Percentiles rank a stretch among this genome's conserved stretches.
phyloP scores from a whole-genome alignment of 2,329 filamentous ascomycete species.

The Dactylonectria estremocensis region DNA sequence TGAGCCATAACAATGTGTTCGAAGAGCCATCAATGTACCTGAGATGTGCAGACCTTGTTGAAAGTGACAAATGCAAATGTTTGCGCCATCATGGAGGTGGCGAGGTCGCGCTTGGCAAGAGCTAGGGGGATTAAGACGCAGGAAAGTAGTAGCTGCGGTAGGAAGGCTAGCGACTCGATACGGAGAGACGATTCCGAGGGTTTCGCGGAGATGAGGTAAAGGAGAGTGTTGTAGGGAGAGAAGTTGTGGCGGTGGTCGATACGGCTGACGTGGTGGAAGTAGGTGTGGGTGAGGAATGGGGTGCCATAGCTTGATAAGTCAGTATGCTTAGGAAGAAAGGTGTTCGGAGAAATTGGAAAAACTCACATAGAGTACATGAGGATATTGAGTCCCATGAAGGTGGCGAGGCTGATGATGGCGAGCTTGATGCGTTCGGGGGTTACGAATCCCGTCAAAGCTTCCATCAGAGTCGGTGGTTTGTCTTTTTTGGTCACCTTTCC shows the following conservation, averaged over 20 bases:
- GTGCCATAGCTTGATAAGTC: constrained; percentile 74
- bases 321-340: too few species aligned
- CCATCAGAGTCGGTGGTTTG: constrained; percentile 39
- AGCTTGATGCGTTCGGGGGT: constrained; percentile 71
- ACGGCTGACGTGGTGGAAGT: constrained; percentile 91
- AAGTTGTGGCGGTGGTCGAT: constrained; percentile 99
- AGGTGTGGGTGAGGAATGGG: constrained; percentile 91
- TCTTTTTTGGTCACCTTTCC: constrained; percentile 31
- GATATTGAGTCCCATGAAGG: constrained; percentile 82
- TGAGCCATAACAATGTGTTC: not conserved
- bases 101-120: constrained; percentile 85
- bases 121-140: constrained; percentile 82
- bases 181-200: constrained; percentile 58
- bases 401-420: constrained; percentile 75
- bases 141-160: constrained; percentile 88
- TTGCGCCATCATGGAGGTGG: constrained; percentile 90
- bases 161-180: constrained; percentile 87
- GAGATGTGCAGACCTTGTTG: constrained; percentile 99
- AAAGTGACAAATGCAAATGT: constrained; percentile 98
- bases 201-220: constrained; percentile 86
- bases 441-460: constrained; percentile 59
- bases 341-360: not conserved
- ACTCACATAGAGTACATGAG: constrained; percentile 83
- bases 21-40: constrained; percentile 70
- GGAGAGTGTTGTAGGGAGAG: constrained; percentile 92